Base-by-base conservation (phyloP, 1,139 yeast genomes). In the Magnusiomyces magnusii region DNA sequence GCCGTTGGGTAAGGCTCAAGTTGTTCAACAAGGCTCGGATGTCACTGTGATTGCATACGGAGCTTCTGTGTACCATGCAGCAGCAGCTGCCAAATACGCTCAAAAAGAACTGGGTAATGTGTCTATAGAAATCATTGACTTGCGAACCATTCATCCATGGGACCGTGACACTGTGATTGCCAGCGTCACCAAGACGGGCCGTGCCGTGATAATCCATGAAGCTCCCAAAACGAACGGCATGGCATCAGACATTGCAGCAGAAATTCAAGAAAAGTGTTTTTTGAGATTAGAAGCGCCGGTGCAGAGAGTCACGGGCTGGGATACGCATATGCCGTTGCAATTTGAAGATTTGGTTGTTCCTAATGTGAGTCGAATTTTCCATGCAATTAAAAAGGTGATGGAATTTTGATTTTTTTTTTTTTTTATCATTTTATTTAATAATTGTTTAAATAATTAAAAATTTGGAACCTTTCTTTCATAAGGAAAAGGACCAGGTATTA, bases 71-170 rank as follows among this genome's bases (percentile, higher is more conserved):
- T 72, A 72, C 59, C 67, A 66, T 27, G 64, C 69, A 54, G 65
- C 63, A 36, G 67, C 63, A 24, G 75, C 75, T 2, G 74, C 74
- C 1, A 66, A 65, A 39, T 54, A 70, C 47, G 75, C 75, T 17
- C 59, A 67, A 49, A n/a, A 39, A 2, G 60, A 66, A 50, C 65
- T 70, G 1, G 75, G 74, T n/a, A n/a, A n/a, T 1, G 69, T 70
- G 3, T 63, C 67, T 1, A 68, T 71, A 51, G 75, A 72, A 61
- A 64, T 72, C 34, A 71, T 72, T 53, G 75, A 72, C 59, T 63
- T 72, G 55, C 68, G 74, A 49, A 72, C 75, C 2, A 60, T 72
- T 31, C 67, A 65, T 5, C 75, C 75, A 2, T 72, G 75, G 75
- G 75, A 72, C 59, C 65, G 73, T 19, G 66, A 70, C 47, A 72